phyloP scores from a whole-genome alignment of 1,139 yeast genomes.

The Hansenula lynferdii region DNA sequence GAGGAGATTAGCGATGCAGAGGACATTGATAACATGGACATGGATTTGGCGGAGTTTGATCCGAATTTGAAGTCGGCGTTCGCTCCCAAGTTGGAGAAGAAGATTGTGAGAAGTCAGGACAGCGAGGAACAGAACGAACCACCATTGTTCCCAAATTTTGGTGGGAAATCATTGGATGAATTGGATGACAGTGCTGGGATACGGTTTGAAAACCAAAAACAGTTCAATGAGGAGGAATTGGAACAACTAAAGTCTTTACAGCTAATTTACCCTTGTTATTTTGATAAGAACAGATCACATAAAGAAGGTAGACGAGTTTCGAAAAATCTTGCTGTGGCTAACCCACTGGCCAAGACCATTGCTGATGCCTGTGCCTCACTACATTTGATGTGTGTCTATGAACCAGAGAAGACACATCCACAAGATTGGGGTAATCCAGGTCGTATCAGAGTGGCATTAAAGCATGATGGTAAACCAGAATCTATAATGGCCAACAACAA shows the following conservation, averaged over 20 bases:
- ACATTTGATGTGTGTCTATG: constrained; percentile 42
- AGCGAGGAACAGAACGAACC: constrained; percentile 19
- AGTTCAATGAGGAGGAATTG: constrained; percentile 27
- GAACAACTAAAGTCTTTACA: constrained; percentile 65
- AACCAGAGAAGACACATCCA: constrained; percentile 87
- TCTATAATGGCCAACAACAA: constrained; percentile 41
- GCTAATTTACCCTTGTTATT: constrained; percentile 85
- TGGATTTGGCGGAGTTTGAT: constrained; percentile 90
- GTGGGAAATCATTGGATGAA: background rate
- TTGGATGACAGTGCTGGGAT: constrained; percentile 16
- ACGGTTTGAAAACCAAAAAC: constrained; percentile 20
- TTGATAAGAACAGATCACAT: constrained; percentile 73
- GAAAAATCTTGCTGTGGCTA: constrained; percentile 60
- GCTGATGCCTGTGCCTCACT: constrained; percentile 51
- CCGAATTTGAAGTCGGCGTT: constrained; percentile 64
- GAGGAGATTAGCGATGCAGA: constrained; percentile 82
- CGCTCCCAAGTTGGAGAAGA: constrained; percentile 62
- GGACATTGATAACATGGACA: constrained; percentile 87
- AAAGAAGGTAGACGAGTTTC: constrained; percentile 83
- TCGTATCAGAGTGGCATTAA: constrained; percentile 71
- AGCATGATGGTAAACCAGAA: constrained; percentile 38
- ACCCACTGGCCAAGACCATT: constrained; percentile 82
- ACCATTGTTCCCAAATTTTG: constrained; percentile 13
- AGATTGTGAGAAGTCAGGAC: constrained; percentile 63
- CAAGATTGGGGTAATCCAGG: constrained; percentile 98